Percentiles rank a stretch among this genome's conserved stretches.
Conservation (phyloP, 2,329 filamentous ascomycete species). For the Venturia effusa region DNA sequence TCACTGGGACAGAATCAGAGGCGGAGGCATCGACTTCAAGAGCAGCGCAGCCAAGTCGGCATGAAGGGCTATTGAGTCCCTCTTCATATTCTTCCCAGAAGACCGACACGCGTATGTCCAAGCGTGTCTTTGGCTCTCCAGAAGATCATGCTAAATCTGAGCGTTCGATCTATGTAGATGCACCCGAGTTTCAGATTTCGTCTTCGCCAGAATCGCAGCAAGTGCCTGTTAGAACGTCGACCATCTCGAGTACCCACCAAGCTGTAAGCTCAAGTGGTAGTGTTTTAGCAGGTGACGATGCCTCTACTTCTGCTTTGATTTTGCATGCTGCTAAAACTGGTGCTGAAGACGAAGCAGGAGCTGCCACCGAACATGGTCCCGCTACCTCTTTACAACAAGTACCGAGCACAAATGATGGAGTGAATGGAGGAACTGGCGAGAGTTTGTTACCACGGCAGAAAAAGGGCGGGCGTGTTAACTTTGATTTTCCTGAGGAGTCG, state of each 20-base stretch:
- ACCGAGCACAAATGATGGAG: slow-evolving; percentile 1
- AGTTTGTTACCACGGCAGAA: slow-evolving; percentile 1
- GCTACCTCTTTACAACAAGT: neutral
- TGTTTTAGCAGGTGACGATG: slow-evolving; percentile 9
- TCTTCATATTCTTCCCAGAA: neutral
- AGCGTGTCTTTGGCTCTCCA: neutral
- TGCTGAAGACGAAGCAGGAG: slow-evolving; percentile 7
- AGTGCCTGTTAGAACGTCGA: neutral
- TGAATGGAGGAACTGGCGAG: neutral
- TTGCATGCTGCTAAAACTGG: slow-evolving; percentile 8
- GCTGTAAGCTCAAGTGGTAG: slow-evolving; percentile 1
- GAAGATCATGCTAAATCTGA: neutral
- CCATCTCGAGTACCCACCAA: neutral
- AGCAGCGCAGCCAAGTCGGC: neutral
- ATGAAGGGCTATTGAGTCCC: neutral
- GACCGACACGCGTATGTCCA: neutral
- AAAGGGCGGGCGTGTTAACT: slow-evolving; percentile 24
- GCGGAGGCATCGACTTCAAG: neutral
- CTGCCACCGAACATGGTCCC: neutral
- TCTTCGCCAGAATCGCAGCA: neutral
- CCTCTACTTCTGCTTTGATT: slow-evolving; percentile 8
- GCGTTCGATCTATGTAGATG: slow-evolving; percentile 3
- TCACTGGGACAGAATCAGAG: neutral
- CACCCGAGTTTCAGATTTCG: neutral
- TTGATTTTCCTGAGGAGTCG: slow-evolving; percentile 31